Base-by-base conservation (phyloP, 768 basidiomycete genomes). In the Suillus sp. region DNA sequence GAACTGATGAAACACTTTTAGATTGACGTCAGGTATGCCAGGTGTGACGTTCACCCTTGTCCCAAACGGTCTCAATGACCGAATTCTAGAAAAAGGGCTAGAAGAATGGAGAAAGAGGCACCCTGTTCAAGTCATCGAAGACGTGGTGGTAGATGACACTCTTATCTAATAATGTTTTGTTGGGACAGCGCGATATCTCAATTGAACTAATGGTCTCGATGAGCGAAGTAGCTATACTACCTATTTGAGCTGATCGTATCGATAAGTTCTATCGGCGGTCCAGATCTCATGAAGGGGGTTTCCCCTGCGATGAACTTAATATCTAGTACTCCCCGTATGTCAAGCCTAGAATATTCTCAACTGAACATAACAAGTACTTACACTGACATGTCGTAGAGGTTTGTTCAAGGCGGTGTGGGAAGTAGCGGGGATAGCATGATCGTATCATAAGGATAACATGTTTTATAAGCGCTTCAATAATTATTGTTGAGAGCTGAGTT, bases 31-130 rank as follows among this genome's bases (percentile, higher is more conserved):
- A 18, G 20, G 7, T 37, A 16, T 27, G 25, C 20, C 66, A 87
- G 93, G 95, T 3, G 92, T 96, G 3, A 93, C 91, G 0, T 95
- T 96, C 75, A 79, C 84, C 61, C 83, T 90, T n/a, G 90, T 92
- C 5, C 74, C 78, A 2, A 73, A 79, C 25, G 93, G 93, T 0
- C 67, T 93, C 34, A 81, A 86, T 66, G 76, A 81, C 55, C 73
- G 79, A n/a, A 75, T 80, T 5, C 93, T 92, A 70, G 86, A 90
- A 66, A 76, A 81, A n/a, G 95, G 95, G 0, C 73, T 96, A 35
- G 75, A 69, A 22, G 78, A 83, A 59, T 97, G 95, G 95, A 78
- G 90, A 65, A 83, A 73, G 60, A 77, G 80, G 58, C 78, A 78
- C 64, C 72, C 75, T 20, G 71, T 45, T 20, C 62, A 63, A 35